These are phyloP conservation scores for Ogataea nitratoaversa DNA, from an alignment of 805 yeast genomes.

Conservation along the genomic window DNA sequence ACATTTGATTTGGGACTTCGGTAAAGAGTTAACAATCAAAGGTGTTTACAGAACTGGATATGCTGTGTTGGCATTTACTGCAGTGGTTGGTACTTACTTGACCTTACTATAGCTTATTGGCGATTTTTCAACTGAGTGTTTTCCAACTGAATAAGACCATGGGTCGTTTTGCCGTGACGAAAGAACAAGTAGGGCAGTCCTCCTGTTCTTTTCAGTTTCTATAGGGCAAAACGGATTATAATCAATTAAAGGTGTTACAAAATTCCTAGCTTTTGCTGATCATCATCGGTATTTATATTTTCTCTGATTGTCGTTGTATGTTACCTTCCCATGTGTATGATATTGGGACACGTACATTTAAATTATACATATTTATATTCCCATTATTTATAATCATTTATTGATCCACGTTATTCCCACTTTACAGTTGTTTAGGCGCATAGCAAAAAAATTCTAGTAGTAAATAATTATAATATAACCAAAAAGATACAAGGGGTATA, in stretches of 20 bases:
- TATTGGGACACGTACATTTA: too few species aligned
- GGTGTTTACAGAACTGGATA: conserved; percentile 95
- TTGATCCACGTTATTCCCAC: neutral
- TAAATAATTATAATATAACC: too few species aligned
- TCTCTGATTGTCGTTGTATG: neutral
- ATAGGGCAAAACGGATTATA: too few species aligned
- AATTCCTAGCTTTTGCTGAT: too few species aligned
- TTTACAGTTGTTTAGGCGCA: neutral
- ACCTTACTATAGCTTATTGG: conserved; percentile 35
- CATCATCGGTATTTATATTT: neutral
- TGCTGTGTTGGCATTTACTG: conserved; percentile 66
- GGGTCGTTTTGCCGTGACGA: too few species aligned
- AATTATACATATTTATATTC: too few species aligned
- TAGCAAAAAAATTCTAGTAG: neutral
- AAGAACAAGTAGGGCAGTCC: neutral
- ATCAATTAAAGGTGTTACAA: too few species aligned
- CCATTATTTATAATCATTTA: neutral
- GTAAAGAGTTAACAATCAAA: conserved; percentile 69
- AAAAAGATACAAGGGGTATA: neutral
- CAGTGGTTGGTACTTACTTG: conserved; percentile 53
- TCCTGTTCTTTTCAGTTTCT: too few species aligned
- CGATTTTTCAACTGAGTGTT: too few species aligned
- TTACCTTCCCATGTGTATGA: too few species aligned
- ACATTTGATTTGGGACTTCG: conserved; percentile 92
- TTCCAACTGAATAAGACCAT: too few species aligned